Conservation (phyloP, 2,329 filamentous ascomycete species). For the Ceratocystis eucalypticola region DNA sequence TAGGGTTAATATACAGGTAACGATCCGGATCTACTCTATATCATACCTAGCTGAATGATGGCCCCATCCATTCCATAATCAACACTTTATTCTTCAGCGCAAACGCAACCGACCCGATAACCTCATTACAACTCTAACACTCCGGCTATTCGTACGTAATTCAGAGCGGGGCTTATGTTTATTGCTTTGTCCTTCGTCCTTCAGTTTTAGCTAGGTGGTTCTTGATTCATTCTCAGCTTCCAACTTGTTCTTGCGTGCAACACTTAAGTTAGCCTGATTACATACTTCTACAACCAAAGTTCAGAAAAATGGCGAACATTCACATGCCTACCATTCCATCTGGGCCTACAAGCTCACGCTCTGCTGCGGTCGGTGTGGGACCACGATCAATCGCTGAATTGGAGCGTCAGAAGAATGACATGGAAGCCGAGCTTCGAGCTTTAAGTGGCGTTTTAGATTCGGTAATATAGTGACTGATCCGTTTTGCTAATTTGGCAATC, state of each 20-base stretch:
- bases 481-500: slow-evolving; percentile 4
- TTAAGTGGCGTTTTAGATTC: slow-evolving; percentile 78
- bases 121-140: not conserved
- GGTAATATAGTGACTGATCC: slow-evolving; percentile 33
- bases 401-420: slow-evolving; percentile 66
- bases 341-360: slow-evolving; percentile 53
- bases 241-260: not conserved
- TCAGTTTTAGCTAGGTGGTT: too few relatives aligned
- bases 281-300: not conserved
- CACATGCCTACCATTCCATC: slow-evolving; percentile 52
- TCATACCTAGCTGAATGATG: too few relatives aligned
- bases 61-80: too few relatives aligned
- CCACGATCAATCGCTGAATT: slow-evolving; percentile 65
- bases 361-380: slow-evolving; percentile 46
- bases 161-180: too few relatives aligned
- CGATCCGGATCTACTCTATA: too few relatives aligned
- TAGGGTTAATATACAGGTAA: too few relatives aligned
- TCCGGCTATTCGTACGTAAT: too few relatives aligned
- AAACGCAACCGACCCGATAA: not conserved
- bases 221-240: not conserved
- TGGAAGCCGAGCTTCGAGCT: slow-evolving; percentile 78
- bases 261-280: not conserved
- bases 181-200: too few relatives aligned
- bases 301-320: slow-evolving; percentile 38
- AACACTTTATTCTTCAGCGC: too few relatives aligned